Evolutionary conservation across 805 yeast genomes (phyloP).

Genomic region (Saccharomyces jurei): DNA sequence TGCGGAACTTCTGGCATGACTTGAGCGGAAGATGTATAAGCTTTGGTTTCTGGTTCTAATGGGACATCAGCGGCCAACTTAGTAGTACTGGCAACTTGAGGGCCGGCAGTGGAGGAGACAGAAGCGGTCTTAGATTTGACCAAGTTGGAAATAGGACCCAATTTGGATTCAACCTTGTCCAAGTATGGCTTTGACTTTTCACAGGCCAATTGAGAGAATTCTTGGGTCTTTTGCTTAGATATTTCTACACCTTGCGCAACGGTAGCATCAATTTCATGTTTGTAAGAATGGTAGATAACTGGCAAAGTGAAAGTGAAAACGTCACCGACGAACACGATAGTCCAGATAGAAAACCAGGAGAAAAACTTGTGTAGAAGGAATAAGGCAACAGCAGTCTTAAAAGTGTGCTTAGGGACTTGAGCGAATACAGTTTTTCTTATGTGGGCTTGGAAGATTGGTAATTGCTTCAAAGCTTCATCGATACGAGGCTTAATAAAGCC

Average conservation of each 20-base stretch:
- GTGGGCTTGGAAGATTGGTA: conserved; percentile 45
- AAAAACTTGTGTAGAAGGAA: conserved; percentile 65
- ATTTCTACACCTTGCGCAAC: conserved; percentile 39
- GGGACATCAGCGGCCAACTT: conserved; percentile 24
- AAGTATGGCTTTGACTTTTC: conserved; percentile 54
- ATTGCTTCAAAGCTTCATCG: conserved; percentile 27
- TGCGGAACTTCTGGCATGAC: conserved; percentile 35
- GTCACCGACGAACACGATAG: conserved; percentile 49
- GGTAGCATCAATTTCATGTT: conserved; percentile 66
- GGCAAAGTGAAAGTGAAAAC: conserved; percentile 69
- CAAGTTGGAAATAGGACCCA: conserved; percentile 60
- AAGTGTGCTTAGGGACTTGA: conserved; percentile 62
- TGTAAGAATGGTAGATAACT: conserved; percentile 60
- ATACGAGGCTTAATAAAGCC: conserved; percentile 27
- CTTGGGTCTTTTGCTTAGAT: conserved; percentile 44
- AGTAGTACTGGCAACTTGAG: conserved; percentile 19
- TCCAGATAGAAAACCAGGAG: conserved; percentile 65
- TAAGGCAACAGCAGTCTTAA: conserved; percentile 61
- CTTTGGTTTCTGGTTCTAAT: conserved; percentile 14
- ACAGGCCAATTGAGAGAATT: conserved; percentile 40
- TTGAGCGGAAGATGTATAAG: conserved; percentile 30
- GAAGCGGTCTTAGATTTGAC: conserved; percentile 35
- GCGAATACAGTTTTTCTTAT: conserved; percentile 55
- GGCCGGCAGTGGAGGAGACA: conserved; percentile 51
- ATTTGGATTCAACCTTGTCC: conserved; percentile 46